Percentiles rank a stretch among this genome's conserved stretches.
Evolutionary conservation across 2,329 filamentous ascomycete genomes (phyloP).

Genomic region (Fusarium lyarnte): DNA sequence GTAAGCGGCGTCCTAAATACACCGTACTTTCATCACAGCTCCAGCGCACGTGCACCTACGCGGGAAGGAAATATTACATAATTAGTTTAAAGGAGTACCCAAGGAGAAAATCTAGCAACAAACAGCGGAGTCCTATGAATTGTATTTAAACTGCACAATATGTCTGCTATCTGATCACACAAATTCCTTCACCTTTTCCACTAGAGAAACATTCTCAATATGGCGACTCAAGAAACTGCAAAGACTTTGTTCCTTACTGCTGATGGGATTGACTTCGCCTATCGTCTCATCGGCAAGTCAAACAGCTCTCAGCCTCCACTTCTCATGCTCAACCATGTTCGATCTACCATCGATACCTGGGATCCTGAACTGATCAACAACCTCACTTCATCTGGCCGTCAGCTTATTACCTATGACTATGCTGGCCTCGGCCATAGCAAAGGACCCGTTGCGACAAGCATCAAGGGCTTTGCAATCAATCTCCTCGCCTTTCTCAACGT

Average conservation of each 20-base stretch:
- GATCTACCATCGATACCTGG: neutral
- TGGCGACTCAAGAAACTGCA: neutral
- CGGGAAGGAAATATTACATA: too few species aligned
- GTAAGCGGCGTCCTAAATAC: neutral
- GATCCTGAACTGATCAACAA: neutral
- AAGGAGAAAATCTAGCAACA: too few species aligned
- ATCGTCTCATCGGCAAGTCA: neutral
- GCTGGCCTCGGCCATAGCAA: neutral
- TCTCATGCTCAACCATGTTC: neutral
- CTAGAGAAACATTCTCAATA: fast-evolving
- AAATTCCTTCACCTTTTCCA: too few species aligned
- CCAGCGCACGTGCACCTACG: too few species aligned
- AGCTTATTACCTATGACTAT: neutral
- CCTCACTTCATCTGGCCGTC: neutral
- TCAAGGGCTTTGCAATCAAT: neutral
- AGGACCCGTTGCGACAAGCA: neutral
- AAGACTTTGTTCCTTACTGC: neutral
- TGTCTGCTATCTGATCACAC: too few species aligned
- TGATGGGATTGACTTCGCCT: neutral
- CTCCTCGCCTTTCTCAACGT: neutral
- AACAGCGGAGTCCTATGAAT: too few species aligned
- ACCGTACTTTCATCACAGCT: neutral
- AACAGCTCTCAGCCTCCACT: neutral
- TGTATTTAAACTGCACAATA: too few species aligned
- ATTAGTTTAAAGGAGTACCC: neutral